Conservation (phyloP, 768 basidiomycete species). For the Sarcodon sp. region DNA sequence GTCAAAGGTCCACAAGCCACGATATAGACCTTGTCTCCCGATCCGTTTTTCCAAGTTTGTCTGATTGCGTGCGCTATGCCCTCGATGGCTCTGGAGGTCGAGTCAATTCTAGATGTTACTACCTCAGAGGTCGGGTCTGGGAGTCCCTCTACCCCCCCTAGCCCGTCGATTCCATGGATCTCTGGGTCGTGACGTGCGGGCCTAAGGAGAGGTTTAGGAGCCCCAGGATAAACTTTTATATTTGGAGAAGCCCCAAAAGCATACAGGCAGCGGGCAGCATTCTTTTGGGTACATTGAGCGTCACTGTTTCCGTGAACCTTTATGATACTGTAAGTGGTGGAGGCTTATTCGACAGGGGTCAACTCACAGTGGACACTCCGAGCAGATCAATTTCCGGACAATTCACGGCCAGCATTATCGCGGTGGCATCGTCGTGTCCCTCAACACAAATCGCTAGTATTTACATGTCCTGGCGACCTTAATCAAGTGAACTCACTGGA, state of each 20-base stretch:
- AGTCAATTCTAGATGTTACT: conserved; percentile 27
- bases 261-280: conserved; percentile 66
- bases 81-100: conserved; percentile 40
- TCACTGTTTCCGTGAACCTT: conserved; percentile 78
- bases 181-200: conserved; percentile 50
- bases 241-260: conserved; percentile 54
- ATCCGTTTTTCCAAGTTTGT: conserved; percentile 41
- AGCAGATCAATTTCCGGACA: conserved; percentile 52
- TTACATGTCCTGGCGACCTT: not conserved
- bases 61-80: conserved; percentile 51
- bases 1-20: conserved; percentile 81
- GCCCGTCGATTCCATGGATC: conserved; percentile 76
- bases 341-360: not conserved
- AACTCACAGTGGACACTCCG: conserved; percentile 68
- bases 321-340: not conserved
- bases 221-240: conserved; percentile 58
- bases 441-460: conserved; percentile 12
- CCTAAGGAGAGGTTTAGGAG: conserved; percentile 54
- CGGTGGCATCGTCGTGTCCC: conserved; percentile 88
- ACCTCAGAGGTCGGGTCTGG: conserved; percentile 36
- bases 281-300: conserved; percentile 45
- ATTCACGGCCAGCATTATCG: conserved; percentile 66
- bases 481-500: conserved; percentile 12
- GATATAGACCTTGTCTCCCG: conserved; percentile 49
- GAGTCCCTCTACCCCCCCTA: conserved; percentile 77